These are phyloP conservation scores for Lathyrus sativus DNA, from an alignment of 306 rosid species.

Conservation along the genomic window DNA sequence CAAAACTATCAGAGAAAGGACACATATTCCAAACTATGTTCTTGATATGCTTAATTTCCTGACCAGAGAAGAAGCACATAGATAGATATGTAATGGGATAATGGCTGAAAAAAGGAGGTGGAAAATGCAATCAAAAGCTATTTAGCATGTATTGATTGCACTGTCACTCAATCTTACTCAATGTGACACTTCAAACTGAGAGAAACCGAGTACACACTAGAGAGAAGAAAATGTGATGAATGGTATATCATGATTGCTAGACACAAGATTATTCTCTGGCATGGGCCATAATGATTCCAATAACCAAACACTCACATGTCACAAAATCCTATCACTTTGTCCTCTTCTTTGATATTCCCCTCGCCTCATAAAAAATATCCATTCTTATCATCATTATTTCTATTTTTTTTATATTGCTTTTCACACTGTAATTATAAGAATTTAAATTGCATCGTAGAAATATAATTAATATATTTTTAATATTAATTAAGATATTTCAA, in stretches of 20 bases:
- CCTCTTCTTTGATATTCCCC: slow-evolving; percentile 47
- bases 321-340: slow-evolving; percentile 56
- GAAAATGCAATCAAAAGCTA: slow-evolving; percentile 20
- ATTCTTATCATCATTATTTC: too few species aligned
- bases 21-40: slow-evolving; percentile 22
- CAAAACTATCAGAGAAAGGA: slow-evolving; percentile 17
- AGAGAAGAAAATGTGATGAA: slow-evolving; percentile 18
- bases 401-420: too few species aligned
- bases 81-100: slow-evolving; percentile 1
- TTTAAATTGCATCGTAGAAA: too few species aligned
- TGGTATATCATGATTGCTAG: slow-evolving; percentile 58
- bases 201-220: slow-evolving; percentile 34
- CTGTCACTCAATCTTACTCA: slow-evolving; percentile 39
- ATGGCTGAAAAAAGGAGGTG: slow-evolving; percentile 9
- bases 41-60: slow-evolving; percentile 5
- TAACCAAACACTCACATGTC: slow-evolving; percentile 60
- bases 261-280: slow-evolving; percentile 68
- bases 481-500: too few species aligned
- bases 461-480: too few species aligned
- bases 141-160: slow-evolving; percentile 41
- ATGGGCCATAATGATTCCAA: slow-evolving; percentile 64
- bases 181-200: slow-evolving; percentile 46
- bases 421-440: too few species aligned
- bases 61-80: slow-evolving; percentile 1
- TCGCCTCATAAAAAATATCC: slow-evolving; percentile 30